Base-by-base conservation (phyloP, 495 filamentous ascomycete species). In the Podospora pseudoanserina region DNA sequence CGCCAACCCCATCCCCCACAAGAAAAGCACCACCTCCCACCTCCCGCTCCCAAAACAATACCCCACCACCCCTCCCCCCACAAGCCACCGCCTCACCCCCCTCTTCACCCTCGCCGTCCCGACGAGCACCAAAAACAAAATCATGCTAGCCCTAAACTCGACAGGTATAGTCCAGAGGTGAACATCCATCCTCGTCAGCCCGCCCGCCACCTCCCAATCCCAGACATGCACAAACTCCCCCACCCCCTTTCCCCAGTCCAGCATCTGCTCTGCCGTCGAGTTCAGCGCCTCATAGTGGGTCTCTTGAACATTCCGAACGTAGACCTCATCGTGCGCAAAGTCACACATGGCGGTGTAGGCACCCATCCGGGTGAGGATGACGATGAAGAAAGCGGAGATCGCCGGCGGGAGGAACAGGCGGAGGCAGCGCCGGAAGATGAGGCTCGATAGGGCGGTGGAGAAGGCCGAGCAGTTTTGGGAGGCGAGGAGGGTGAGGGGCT, bases 111-210 rank as follows among this genome's bases (percentile, higher is more conserved):
- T 68, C 18, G 71, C 74, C 3, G 75, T 77, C 9, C 82, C 89
- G 3, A 90, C 68, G 30, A 87, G 80, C 1, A 82, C 81, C 59
- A 89, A 72, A 75, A 91, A 91, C 4, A 91, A 80, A 60, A 89
- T 78, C 68, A 91, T 84, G 9, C 87, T 89, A 67, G 84, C 84
- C 63, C 86, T 80, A 68, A 90, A 89, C 73, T 91, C 89, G 28
- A 91, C 83, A 0, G 89, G 89, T n/a, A 91, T 89, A 27, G 89
- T 91, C 89, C 89, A 91, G 0, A 91, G 78, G 68, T 90, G 88
- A 5, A 87, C 84, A 63, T 91, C 89, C 71, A 90, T 89, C 49
- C 69, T 77, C 74, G 73, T 85, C 72, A 70, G 85, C 76, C 71
- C 82, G 73, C 66, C 76, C 65, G 70, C 77, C 58, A 65, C 73